Evolutionary conservation across 2,329 filamentous ascomycete genomes (phyloP), one percentile per base, ranked within the genome.

Genomic region (Colletotrichum eremochloae): DNA sequence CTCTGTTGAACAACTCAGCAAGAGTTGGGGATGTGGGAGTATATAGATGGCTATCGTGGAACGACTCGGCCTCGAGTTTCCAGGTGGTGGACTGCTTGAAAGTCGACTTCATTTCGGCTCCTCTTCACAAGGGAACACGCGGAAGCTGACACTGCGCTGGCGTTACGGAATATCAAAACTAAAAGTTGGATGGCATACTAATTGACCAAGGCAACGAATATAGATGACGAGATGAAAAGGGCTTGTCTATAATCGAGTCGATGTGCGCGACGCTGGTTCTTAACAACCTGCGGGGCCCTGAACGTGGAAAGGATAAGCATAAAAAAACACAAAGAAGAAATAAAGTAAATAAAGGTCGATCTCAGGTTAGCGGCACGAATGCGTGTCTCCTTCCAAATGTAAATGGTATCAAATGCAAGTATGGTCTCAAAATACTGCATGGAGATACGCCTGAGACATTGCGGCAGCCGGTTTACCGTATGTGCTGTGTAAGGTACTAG

Each of bases 151-250:
- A 48, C 40, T 55, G 70, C 67, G 60, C 55, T 58, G 70, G 70
- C 70, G 70, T 70, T 72, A 56, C 11, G 70, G 70, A 44, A 65
- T 33, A 53, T 20, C 3, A 70, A 63, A 60, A 48, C 46, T 2
- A 72, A 64, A 69, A 31, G 60, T 65, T 36, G 67, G 66, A 61
- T 52, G 70, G 66, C 61, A 70, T 44, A 56, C 56, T 72, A 60
- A 65, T 72, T 70, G 60, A 50, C 3, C 61, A 48, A 62, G n/a
- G 48, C 33, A 52, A 60, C n/a, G 20, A 31, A 44, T 24, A 64
- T 50, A 65, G 67, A 72, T 33, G 42, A 55, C 56, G 70, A 72
- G 40, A 65, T 64, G 56, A 62, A 12, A 44, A 61, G 40, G 46
- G 60, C n/a, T 8, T 65, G 18, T 56, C 20, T 29, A 50, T 9